phyloP scores from a whole-genome alignment of 352 stramenopile genomes.

The Albugo candida region DNA sequence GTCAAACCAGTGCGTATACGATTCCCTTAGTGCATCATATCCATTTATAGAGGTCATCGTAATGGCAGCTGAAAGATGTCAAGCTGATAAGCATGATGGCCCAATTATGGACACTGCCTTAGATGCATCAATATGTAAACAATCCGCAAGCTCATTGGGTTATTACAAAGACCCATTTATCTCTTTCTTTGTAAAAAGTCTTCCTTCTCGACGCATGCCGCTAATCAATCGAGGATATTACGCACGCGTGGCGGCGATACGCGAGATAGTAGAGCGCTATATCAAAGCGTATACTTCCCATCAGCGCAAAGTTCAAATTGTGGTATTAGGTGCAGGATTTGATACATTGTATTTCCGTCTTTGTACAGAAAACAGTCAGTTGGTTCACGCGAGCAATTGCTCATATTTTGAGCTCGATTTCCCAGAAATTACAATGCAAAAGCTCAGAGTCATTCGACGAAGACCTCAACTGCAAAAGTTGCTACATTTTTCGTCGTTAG shows the following conservation, averaged over 20 bases:
- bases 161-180: conserved; percentile 70
- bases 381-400: conserved; percentile 15
- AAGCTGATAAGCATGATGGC: conserved; percentile 20
- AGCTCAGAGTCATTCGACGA: conserved; percentile 52
- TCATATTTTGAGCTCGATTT: conserved; percentile 80
- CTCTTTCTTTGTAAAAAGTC: conserved; percentile 55
- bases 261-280: conserved; percentile 50
- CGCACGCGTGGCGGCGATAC: conserved; percentile 48
- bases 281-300: conserved; percentile 10
- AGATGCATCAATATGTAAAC: conserved; percentile 72
- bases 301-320: conserved; percentile 33
- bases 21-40: too few relatives aligned
- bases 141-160: conserved; percentile 48
- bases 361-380: conserved; percentile 9
- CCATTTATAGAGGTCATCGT: too few relatives aligned
- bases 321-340: conserved; percentile 59
- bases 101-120: conserved; percentile 64
- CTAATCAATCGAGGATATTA: conserved; percentile 83
- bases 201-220: conserved; percentile 62
- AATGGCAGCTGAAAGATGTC: too few relatives aligned
- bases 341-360: conserved; percentile 78
- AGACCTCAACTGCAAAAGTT: not conserved
- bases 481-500: not conserved
- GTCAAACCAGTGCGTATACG: too few relatives aligned
- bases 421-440: conserved; percentile 53